Conservation (phyloP, 192 early-diverging fungal species). For the Coemansia sp. region DNA sequence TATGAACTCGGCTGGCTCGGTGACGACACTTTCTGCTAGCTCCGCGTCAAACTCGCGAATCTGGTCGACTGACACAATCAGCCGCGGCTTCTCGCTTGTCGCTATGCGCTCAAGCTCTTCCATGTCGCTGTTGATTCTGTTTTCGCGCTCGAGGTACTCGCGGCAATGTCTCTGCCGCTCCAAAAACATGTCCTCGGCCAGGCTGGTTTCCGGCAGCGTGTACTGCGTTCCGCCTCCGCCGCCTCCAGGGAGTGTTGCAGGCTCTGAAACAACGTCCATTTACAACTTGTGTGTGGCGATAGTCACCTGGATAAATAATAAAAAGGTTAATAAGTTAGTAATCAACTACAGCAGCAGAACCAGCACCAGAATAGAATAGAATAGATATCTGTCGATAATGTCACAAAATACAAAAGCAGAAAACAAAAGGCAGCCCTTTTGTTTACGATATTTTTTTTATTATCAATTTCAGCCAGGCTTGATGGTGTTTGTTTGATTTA, state of each 20-base stretch:
- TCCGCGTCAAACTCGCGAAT: constrained; percentile 75
- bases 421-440: too few relatives aligned
- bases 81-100: constrained; percentile 49
- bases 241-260: constrained; percentile 13
- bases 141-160: constrained; percentile 57
- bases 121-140: constrained; percentile 48
- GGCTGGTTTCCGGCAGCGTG: constrained; percentile 38
- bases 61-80: constrained; percentile 90
- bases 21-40: constrained; percentile 72
- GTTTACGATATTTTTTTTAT: too few relatives aligned
- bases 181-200: constrained; percentile 47
- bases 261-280: constrained; percentile 28
- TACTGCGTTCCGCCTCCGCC: constrained; percentile 23
- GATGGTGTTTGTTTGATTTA: too few relatives aligned
- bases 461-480: too few relatives aligned
- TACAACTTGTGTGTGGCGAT: background rate
- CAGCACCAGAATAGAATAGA: too few relatives aligned
- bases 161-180: constrained; percentile 51
- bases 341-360: too few relatives aligned
- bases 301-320: background rate
- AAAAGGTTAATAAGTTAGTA: background rate
- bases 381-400: too few relatives aligned
- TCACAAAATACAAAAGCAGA: too few relatives aligned
- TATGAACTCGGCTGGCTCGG: constrained; percentile 78
- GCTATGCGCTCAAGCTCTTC: constrained; percentile 30